A percentile compares a stretch with the other conserved stretches of the same genome.
These are phyloP conservation scores for Aureobasidium sp. DNA, from an alignment of 2,329 filamentous ascomycete genomes.

Conservation along the genomic window DNA sequence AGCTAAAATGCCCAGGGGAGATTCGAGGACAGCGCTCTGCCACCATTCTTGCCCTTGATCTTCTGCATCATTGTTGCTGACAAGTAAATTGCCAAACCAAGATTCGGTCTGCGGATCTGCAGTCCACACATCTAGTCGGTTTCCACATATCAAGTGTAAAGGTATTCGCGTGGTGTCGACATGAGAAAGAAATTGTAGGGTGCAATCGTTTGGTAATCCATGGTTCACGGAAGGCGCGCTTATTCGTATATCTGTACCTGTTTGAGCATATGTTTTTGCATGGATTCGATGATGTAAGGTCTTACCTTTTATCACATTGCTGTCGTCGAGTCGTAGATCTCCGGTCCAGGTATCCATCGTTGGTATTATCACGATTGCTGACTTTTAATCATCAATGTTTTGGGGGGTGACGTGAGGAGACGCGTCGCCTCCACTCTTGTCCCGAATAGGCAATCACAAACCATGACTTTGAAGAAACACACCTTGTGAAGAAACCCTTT, in stretches of 20 bases:
- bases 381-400: background rate
- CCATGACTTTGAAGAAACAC: too few relatives aligned
- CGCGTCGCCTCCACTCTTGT: constrained; percentile 3
- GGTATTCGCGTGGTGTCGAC: constrained; percentile 37
- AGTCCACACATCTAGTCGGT: constrained; percentile 34
- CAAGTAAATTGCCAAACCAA: constrained; percentile 36
- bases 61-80: constrained; percentile 19
- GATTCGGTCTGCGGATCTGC: constrained; percentile 27
- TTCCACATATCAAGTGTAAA: constrained; percentile 33
- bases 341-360: constrained; percentile 6
- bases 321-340: constrained; percentile 1
- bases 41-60: constrained; percentile 29
- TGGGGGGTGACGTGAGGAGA: background rate
- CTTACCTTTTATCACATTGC: constrained; percentile 5
- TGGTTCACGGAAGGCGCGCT: background rate
- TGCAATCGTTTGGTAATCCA: background rate
- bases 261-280: background rate
- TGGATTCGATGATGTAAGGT: accelerated
- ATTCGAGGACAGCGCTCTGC: constrained; percentile 31
- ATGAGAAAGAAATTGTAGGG: constrained; percentile 31
- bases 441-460: background rate
- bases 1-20: constrained; percentile 34
- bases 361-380: background rate
- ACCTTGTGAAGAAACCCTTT: too few relatives aligned
- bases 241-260: constrained; percentile 3